phyloP scores from a whole-genome alignment of 2,329 filamentous ascomycete genomes.

The Cercospora sp. region DNA sequence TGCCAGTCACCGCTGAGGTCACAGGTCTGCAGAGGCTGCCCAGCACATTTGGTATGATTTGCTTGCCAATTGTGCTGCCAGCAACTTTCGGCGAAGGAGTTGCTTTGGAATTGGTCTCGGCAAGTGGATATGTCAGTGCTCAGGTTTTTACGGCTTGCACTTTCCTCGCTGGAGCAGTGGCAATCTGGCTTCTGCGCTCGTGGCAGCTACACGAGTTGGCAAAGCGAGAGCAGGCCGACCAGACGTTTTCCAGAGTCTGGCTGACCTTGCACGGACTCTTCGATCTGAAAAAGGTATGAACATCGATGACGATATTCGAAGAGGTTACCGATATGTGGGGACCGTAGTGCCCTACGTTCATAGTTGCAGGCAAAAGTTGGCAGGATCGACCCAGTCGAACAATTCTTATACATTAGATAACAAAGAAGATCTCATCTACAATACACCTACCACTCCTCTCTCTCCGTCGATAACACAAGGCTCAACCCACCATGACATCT shows the following conservation, averaged over 20 bases:
- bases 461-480: neutral
- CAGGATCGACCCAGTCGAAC: neutral
- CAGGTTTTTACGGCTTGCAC: slow-evolving; percentile 61
- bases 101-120: slow-evolving; percentile 31
- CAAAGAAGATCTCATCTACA: neutral
- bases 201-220: slow-evolving; percentile 60
- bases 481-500: neutral
- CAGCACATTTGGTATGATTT: slow-evolving; percentile 32
- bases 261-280: slow-evolving; percentile 5
- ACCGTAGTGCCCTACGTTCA: neutral
- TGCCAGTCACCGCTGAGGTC: slow-evolving; percentile 34
- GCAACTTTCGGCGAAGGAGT: slow-evolving; percentile 34
- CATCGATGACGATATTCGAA: neutral
- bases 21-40: slow-evolving; percentile 33
- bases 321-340: neutral
- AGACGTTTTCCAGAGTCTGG: neutral
- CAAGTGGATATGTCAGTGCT: slow-evolving; percentile 51
- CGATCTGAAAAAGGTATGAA: slow-evolving; percentile 2
- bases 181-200: slow-evolving; percentile 55
- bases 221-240: slow-evolving; percentile 8
- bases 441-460: neutral
- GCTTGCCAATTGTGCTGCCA: slow-evolving; percentile 30
- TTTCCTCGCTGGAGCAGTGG: slow-evolving; percentile 56
- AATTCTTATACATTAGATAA: neutral
- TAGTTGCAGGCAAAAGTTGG: neutral